A percentile compares a stretch with the other conserved stretches of the same genome.
Evolutionary conservation across 208 protist genomes (phyloP).

Genomic region (Trypanosoma caninum): DNA sequence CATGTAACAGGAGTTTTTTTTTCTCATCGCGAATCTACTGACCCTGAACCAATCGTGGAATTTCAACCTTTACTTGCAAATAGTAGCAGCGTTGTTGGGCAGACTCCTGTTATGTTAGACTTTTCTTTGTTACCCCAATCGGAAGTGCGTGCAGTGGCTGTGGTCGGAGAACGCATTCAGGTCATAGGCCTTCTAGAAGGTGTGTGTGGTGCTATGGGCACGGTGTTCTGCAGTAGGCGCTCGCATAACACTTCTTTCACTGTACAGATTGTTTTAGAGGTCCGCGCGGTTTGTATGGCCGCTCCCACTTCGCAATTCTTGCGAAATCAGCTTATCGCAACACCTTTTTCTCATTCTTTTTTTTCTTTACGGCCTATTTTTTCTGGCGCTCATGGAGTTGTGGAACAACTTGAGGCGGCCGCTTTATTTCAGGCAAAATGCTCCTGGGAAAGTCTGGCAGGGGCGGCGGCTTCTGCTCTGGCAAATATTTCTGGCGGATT

Average conservation of each 20-base stretch:
- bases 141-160: constrained; percentile 8
- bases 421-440: constrained; percentile 21
- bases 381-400: background rate
- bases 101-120: constrained; percentile 22
- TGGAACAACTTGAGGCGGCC: constrained; percentile 9
- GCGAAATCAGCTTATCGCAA: constrained; percentile 26
- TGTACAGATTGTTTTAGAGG: constrained; percentile 13
- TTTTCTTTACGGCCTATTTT: background rate
- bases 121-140: constrained; percentile 16
- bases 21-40: constrained; percentile 11
- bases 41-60: constrained; percentile 21
- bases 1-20: constrained; percentile 22
- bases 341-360: background rate
- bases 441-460: constrained; percentile 32
- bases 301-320: constrained; percentile 30
- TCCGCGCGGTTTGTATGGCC: constrained; percentile 15
- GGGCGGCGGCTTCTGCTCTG: constrained; percentile 28
- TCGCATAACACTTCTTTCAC: background rate
- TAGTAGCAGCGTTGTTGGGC: background rate
- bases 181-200: constrained; percentile 19
- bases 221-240: constrained; percentile 8
- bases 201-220: background rate
- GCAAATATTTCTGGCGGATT: constrained; percentile 13
- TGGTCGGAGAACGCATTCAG: constrained; percentile 26
- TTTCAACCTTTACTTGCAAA: constrained; percentile 17